Conservation (phyloP, 352 stramenopile genomes). For the Hyaloperonospora brassicae region DNA sequence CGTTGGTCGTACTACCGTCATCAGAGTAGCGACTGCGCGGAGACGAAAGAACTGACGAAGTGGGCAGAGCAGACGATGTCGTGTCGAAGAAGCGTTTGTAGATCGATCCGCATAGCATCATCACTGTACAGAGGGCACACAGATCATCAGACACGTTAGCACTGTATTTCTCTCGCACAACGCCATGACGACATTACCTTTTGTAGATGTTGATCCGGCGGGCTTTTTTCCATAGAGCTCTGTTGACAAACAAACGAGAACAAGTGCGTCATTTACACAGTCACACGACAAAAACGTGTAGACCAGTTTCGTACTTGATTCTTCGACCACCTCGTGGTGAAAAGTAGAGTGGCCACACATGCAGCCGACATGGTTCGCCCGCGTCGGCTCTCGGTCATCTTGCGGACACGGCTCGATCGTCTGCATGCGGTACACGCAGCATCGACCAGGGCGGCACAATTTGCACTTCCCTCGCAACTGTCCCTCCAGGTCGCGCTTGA, state of each 20-base stretch:
- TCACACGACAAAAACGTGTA: too few species aligned
- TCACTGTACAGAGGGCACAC: conserved; percentile 21
- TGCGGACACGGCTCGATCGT: conserved; percentile 22
- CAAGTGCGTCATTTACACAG: too few species aligned
- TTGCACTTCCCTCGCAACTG: conserved; percentile 68
- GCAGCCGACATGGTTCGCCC: conserved; percentile 34
- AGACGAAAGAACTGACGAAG: conserved; percentile 38
- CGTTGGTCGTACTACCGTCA: conserved; percentile 29
- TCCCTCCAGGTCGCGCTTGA: conserved; percentile 60
- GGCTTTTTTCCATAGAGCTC: conserved; percentile 62
- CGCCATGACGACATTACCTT: conserved; percentile 24
- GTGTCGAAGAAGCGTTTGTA: conserved; percentile 28
- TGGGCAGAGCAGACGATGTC: neutral
- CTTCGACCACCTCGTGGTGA: conserved; percentile 68
- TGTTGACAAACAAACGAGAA: conserved; percentile 12
- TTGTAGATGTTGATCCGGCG: conserved; percentile 48
- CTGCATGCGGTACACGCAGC: conserved; percentile 57
- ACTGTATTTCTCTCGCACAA: neutral
- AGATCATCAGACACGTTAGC: conserved; percentile 5
- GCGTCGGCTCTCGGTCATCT: conserved; percentile 25
- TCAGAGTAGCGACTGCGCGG: conserved; percentile 44
- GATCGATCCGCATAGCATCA: conserved; percentile 42
- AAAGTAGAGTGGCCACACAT: conserved; percentile 68
- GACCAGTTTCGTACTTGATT: conserved; percentile 40
- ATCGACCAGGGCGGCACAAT: conserved; percentile 55